A percentile compares a stretch with the other conserved stretches of the same genome.
These are phyloP conservation scores for Lachancea mirantina DNA, from an alignment of 805 yeast species.

Conservation along the genomic window DNA sequence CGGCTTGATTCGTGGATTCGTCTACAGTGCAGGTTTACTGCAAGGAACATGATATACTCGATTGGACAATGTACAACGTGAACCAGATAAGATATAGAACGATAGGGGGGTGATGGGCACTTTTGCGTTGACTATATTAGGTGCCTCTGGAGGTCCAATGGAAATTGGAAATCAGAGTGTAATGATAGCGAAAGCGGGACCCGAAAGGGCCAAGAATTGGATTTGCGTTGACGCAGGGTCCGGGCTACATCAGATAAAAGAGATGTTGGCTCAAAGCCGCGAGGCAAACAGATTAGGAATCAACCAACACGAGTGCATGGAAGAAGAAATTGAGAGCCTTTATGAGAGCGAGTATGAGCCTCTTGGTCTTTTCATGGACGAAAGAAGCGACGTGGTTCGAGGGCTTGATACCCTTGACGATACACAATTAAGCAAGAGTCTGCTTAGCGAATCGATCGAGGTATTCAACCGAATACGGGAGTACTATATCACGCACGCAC, in stretches of 20 bases:
- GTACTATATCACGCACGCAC: conserved; percentile 71
- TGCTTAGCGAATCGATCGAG: conserved; percentile 28
- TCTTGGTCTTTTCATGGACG: conserved; percentile 13
- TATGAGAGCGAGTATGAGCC: conserved; percentile 21
- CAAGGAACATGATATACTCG: no score
- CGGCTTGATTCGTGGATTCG: no score
- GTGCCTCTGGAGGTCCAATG: conserved; percentile 81
- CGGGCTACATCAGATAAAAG: conserved; percentile 52
- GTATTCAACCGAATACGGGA: conserved; percentile 35
- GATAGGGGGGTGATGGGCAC: conserved; percentile 11
- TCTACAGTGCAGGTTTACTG: no score
- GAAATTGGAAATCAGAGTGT: conserved; percentile 65
- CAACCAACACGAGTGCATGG: conserved; percentile 1
- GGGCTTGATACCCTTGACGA: conserved; percentile 15
- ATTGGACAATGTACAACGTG: no score
- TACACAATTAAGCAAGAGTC: conserved; percentile 12
- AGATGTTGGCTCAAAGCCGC: conserved; percentile 25
- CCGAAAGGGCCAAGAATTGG: conserved; percentile 31
- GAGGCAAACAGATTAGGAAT: conserved; percentile 4
- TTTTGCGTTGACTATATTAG: conserved; percentile 61
- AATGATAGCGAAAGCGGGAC: conserved; percentile 48
- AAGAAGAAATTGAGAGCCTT: conserved; percentile 15
- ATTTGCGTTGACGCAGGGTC: conserved; percentile 76
- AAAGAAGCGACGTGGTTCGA: conserved; percentile 4
- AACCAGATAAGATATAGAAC: no score